Conservation (phyloP, 192 early-diverging fungal genomes). For the Bifiguratus adelaidae region DNA sequence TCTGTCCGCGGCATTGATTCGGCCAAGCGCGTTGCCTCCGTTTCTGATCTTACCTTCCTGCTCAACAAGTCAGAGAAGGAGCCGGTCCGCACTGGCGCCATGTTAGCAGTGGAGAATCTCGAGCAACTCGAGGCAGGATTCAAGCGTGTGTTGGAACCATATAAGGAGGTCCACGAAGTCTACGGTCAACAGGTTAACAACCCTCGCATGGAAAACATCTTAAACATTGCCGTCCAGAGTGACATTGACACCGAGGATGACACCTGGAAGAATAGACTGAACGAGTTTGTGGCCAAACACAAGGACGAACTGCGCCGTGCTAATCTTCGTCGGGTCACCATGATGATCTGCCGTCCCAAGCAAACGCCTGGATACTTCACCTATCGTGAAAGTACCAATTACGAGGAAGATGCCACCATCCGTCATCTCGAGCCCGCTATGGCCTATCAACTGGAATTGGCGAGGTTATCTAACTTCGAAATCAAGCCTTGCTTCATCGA, state of each 20-base stretch:
- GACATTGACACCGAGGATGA: conserved; percentile 56
- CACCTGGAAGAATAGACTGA: conserved; percentile 52
- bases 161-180: conserved; percentile 26
- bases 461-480: conserved; percentile 87
- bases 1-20: conserved; percentile 26
- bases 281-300: conserved; percentile 47
- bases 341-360: conserved; percentile 74
- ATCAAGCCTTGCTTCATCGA: conserved; percentile 92
- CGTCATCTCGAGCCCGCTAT: conserved; percentile 97
- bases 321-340: conserved; percentile 81
- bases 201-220: conserved; percentile 59
- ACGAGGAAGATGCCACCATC: conserved; percentile 85
- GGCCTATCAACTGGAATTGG: conserved; percentile 94
- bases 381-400: conserved; percentile 82
- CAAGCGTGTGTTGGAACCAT: conserved; percentile 44
- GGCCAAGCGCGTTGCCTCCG: conserved; percentile 62
- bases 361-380: conserved; percentile 92
- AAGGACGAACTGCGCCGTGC: conserved; percentile 54
- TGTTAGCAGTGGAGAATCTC: conserved; percentile 63
- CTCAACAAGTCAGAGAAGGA: conserved; percentile 60
- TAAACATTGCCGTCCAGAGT: conserved; percentile 75
- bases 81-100: conserved; percentile 75
- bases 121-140: conserved; percentile 62
- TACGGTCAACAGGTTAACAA: conserved; percentile 1
- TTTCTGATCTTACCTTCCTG: conserved; percentile 74